phyloP scores from a whole-genome alignment of 202 grass and related monocot species.

The Digitaria exilis region DNA sequence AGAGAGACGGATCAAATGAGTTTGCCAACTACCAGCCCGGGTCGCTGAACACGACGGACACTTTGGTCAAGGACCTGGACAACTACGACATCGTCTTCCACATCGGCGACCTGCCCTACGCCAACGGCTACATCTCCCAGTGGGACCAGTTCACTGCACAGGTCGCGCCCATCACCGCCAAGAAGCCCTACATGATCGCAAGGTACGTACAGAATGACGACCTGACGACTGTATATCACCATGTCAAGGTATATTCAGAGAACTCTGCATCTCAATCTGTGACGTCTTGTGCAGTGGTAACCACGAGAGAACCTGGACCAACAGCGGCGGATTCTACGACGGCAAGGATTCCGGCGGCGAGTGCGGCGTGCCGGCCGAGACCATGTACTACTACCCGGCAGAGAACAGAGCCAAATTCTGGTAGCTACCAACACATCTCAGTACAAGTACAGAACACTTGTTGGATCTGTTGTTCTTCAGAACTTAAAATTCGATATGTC shows the following conservation, averaged over 20 bases:
- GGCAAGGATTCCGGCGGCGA: conserved; percentile 62
- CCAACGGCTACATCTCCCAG: conserved; percentile 72
- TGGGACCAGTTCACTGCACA: conserved; percentile 81
- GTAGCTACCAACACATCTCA: background rate
- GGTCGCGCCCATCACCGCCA: conserved; percentile 55
- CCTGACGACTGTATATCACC: too few species aligned
- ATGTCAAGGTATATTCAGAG: too few species aligned
- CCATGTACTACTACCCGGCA: conserved; percentile 60
- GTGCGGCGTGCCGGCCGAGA: conserved; percentile 70
- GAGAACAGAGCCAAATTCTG: conserved; percentile 70
- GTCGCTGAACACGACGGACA: conserved; percentile 70
- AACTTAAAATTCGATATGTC: too few species aligned
- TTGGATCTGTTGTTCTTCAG: too few species aligned
- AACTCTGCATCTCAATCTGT: background rate
- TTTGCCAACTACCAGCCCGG: conserved; percentile 72
- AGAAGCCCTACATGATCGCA: conserved; percentile 63
- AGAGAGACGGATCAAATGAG: conserved; percentile 72
- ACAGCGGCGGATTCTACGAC: conserved; percentile 58
- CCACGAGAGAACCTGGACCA: conserved; percentile 64
- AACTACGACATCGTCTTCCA: conserved; percentile 74
- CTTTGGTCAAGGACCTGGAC: conserved; percentile 45
- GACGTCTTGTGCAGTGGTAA: conserved; percentile 44
- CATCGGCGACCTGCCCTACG: conserved; percentile 71
- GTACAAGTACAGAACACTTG: too few species aligned
- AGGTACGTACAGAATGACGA: conserved; percentile 15